Evolutionary conservation across 352 stramenopile genomes (phyloP), one percentile per base, ranked within the genome.

Genomic region (Globisporangium recalcitrans): DNA sequence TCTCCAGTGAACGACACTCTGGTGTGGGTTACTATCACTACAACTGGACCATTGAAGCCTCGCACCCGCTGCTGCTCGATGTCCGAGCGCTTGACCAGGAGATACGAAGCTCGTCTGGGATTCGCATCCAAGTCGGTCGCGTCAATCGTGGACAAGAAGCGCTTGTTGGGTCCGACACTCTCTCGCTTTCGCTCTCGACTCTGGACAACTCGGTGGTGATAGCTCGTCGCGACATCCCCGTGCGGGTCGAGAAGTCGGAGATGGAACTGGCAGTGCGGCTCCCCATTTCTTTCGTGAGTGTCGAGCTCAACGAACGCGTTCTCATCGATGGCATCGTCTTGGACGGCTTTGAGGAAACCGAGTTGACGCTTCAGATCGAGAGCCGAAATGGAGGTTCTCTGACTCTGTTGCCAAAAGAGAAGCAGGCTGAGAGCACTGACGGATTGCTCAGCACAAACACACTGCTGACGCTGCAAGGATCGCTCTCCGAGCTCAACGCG

Each of bases 401-500:
- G 1, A 11, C 38, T 8, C 55, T 68, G 11, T 34, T 68, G 19
- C 19, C 61, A 31, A 58, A 16, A 19, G 4, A 10, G 1, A 40
- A 27, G n/a, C n/a, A 44, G 19, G 10, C 10, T 7, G 38, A 46
- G 38, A 46, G 38, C 38, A 46, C n/a, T 21, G 7, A 22, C 38
- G 5, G 14, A 21, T 46, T 7, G 16, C 27, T 31, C 27, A 31
- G 5, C 27, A 31, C 27, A 6, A 46, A 16, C 9, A 46, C 16
- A 8, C 7, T 46, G 16, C 14, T 60, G 13, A 19, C 44, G 26
- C 34, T 54, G 16, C 16, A 31, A 21, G 63, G 63, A 40, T 10
- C 58, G 26, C 40, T 61, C 3, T 69, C 52, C 9, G 63, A 64
- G 40, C 58, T 69, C 31, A 69, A 62, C 16, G 29, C 36, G 2